Conservation (phyloP, 192 early-diverging fungal species). For the Diversispora eburnea region DNA sequence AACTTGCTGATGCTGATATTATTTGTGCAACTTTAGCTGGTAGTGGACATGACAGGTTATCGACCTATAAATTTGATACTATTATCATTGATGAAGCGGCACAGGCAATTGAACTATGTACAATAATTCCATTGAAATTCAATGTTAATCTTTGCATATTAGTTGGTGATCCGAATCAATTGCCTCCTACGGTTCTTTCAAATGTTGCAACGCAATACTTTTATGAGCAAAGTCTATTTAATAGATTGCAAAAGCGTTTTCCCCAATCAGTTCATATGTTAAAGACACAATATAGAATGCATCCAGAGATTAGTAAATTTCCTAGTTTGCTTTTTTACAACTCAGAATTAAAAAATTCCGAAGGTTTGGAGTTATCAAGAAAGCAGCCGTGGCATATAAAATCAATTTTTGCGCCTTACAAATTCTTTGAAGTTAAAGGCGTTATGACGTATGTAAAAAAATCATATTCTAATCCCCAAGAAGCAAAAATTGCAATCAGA, state of each 20-base stretch:
- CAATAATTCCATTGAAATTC: slow-evolving; percentile 85
- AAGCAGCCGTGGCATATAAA: slow-evolving; percentile 71
- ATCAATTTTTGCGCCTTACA: slow-evolving; percentile 65
- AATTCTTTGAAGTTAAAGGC: slow-evolving; percentile 68
- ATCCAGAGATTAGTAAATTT: slow-evolving; percentile 83
- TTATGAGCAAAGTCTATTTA: slow-evolving; percentile 90
- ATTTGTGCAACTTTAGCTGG: slow-evolving; percentile 81
- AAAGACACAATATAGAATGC: slow-evolving; percentile 97
- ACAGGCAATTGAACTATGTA: slow-evolving; percentile 84
- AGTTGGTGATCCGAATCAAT: slow-evolving; percentile 92
- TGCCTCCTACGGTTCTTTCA: slow-evolving; percentile 89
- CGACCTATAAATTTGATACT: slow-evolving; percentile 55
- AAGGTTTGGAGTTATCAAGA: slow-evolving; percentile 58
- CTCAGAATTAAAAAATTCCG: slow-evolving; percentile 69
- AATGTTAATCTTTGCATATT: slow-evolving; percentile 77
- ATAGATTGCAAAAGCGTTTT: slow-evolving; percentile 68
- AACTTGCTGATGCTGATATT: slow-evolving; percentile 78
- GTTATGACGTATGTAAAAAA: slow-evolving; percentile 58
- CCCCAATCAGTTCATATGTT: slow-evolving; percentile 71
- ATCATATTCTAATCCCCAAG: slow-evolving; percentile 76
- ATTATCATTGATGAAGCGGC: slow-evolving; percentile 97
- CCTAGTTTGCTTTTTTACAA: slow-evolving; percentile 81
- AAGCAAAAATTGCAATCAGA: slow-evolving; percentile 68
- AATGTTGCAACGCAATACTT: slow-evolving; percentile 56
- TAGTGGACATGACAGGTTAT: slow-evolving; percentile 81